Conservation (phyloP, 1,284 basidiomycete genomes). For the Peniophora sp. region DNA sequence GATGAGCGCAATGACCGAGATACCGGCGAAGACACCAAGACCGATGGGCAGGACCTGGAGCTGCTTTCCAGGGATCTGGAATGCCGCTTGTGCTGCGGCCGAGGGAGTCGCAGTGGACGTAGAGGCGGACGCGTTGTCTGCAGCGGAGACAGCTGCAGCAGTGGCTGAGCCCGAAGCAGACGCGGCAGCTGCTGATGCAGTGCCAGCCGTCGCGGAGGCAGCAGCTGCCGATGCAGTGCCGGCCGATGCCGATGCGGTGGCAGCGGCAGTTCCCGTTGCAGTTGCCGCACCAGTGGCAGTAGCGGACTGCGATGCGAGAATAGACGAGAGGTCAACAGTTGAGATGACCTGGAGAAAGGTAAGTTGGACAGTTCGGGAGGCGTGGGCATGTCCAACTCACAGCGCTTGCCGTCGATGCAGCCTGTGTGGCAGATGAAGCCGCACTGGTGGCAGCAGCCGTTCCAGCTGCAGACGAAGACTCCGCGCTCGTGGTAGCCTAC, state of each 20-base stretch:
- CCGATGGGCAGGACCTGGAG: constrained; percentile 74
- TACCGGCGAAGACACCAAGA: constrained; percentile 72
- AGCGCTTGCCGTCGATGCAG: neutral
- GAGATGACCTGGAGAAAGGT: neutral
- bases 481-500: constrained; percentile 4
- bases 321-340: neutral
- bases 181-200: constrained; percentile 3
- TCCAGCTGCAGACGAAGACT: neutral
- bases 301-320: neutral
- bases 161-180: constrained; percentile 10
- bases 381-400: too few relatives aligned
- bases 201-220: constrained; percentile 1
- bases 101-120: constrained; percentile 31
- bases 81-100: constrained; percentile 28
- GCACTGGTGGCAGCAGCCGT: neutral
- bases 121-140: constrained; percentile 14
- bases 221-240: constrained; percentile 5
- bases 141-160: constrained; percentile 11
- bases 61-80: constrained; percentile 62
- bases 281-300: neutral
- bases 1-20: constrained; percentile 70
- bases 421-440: neutral
- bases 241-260: constrained; percentile 7
- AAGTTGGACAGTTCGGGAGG: too few relatives aligned
- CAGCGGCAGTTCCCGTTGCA: constrained; percentile 2